Base-by-base conservation (phyloP, 345 rosid species). In the Salix caprea region DNA sequence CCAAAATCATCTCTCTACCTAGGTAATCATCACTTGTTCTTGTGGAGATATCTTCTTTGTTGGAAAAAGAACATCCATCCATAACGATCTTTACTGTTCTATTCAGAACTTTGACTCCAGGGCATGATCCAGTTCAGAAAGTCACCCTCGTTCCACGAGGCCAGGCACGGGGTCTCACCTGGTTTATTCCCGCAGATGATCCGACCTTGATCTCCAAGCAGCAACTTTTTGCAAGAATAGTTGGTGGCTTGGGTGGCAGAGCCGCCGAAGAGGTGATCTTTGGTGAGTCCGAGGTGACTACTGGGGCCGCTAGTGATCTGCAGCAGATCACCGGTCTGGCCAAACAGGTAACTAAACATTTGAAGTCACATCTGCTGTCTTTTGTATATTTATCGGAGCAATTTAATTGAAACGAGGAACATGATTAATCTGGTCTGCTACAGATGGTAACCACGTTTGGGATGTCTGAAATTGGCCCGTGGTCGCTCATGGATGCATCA, bases 361-460 rank as follows among this genome's bases (percentile, higher is more conserved):
- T 71, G 11, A 18, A 32, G 65, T 71, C 11, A 24, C 28, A n/a
- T 58, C 23, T n/a, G 4, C 14, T 4, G 32, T 23, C 50, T 56
- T 32, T 0, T 42, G 28, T 36, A 24, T 56, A 61, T 16, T 21
- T 6, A 24, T 42, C 54, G 15, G 23, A 14, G 8, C 65, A 14
- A 24, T 74, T 44, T 13, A 68, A 10, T 79, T 75, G 84, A 78
- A 81, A 18, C 56, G 40, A 30, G 23, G 1, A 67, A 15, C 28
- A 1, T 67, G 65, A 19, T 10, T 46, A 11, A 42, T 42, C 46
- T 56, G 15, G 8, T 69, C 60, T 44, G 50, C 18, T 86, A 77
- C 89, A 96, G 99, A 96, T 96, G 99, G 99, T 96, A 37, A 88
- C 90, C 54, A 93, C 98, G 74, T 96, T 96, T 68, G 97, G 99